Conservation (phyloP, 148 eudicot species). For the Rheum nobile region DNA sequence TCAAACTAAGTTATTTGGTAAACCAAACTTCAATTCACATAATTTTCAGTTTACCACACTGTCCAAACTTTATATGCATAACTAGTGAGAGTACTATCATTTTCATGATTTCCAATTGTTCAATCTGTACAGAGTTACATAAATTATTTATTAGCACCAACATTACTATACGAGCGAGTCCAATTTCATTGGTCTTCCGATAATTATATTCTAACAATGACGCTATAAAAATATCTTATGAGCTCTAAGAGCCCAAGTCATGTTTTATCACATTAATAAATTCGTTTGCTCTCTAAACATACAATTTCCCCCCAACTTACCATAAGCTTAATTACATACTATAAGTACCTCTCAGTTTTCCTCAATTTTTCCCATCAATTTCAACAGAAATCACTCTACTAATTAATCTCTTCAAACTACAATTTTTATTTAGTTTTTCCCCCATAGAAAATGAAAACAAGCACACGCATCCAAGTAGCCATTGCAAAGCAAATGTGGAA, state of each 20-base stretch:
- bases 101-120: no score
- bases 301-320: conserved; percentile 4
- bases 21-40: no score
- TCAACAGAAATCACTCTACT: not conserved
- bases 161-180: not conserved
- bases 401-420: not conserved
- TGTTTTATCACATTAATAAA: not conserved
- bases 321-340: not conserved
- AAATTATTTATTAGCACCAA: not conserved
- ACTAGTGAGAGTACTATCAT: no score
- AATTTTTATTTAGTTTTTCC: not conserved
- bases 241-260: not conserved
- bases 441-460: not conserved
- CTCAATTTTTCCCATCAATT: not conserved
- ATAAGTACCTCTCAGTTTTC: not conserved
- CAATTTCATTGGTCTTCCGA: not conserved
- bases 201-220: not conserved
- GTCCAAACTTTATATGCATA: no score
- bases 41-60: no score
- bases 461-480: not conserved
- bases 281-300: not conserved
- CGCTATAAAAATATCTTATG: not conserved
- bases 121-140: no score
- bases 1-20: no score
- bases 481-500: conserved; percentile 2